A percentile compares a stretch with the other conserved stretches of the same genome.
Evolutionary conservation across 257 asterid species (phyloP).

Genomic region (Petrea volubilis): DNA sequence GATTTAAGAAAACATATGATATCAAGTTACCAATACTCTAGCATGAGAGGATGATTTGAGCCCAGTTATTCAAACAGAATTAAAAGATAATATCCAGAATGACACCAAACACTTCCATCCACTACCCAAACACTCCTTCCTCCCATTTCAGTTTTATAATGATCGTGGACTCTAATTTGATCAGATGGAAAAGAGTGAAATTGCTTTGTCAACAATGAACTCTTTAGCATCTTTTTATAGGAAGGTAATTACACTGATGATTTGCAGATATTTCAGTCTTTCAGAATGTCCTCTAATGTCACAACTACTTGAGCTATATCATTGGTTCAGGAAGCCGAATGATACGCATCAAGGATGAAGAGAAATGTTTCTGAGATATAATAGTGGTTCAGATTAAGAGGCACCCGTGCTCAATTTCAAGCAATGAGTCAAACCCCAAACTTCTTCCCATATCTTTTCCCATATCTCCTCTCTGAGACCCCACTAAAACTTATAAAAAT

Average conservation of each 20-base stretch:
- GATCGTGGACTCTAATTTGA: not conserved
- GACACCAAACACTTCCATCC: not conserved
- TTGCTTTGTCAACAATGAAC: not conserved
- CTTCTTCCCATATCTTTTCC: not conserved
- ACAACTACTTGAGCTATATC: not conserved
- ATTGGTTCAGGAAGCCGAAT: not conserved
- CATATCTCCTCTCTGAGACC: not conserved
- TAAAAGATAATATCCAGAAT: not conserved
- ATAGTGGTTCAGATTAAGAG: not conserved
- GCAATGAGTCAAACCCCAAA: not conserved
- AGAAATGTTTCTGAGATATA: not conserved
- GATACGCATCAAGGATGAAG: not conserved
- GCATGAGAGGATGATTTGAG: not conserved
- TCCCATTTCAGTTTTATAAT: not conserved
- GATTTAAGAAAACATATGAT: constrained; percentile 1
- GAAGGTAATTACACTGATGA: not conserved
- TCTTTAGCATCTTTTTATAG: not conserved
- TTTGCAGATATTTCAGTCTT: constrained; percentile 14
- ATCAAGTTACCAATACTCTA: not conserved
- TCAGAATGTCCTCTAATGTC: not conserved
- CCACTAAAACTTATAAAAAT: not conserved
- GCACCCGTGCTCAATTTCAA: not conserved
- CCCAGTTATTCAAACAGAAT: not conserved
- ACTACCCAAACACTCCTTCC: not conserved
- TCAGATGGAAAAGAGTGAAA: not conserved